phyloP scores from a whole-genome alignment of 805 yeast genomes.

The Vanderwaltozyma tropicalis region DNA sequence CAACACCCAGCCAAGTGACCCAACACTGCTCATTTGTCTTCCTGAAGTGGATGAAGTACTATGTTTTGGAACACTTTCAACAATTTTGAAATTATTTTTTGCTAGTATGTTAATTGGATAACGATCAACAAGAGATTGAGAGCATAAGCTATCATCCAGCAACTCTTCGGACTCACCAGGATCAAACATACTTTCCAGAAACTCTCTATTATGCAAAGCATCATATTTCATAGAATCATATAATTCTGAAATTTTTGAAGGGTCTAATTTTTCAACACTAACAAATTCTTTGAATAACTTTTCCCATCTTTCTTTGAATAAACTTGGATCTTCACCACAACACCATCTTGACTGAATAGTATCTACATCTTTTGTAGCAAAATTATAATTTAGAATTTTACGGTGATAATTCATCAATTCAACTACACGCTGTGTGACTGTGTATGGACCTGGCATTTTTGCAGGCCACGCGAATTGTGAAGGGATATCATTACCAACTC shows the following conservation, averaged over 20 bases:
- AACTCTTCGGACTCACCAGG: conserved; percentile 41
- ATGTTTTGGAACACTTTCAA: conserved; percentile 20
- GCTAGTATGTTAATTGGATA: conserved; percentile 69
- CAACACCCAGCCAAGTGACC: conserved; percentile 67
- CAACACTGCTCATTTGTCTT: conserved; percentile 33
- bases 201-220: conserved; percentile 88
- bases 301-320: conserved; percentile 95
- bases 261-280: conserved; percentile 91
- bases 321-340: conserved; percentile 85
- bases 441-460: conserved; percentile 94
- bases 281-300: conserved; percentile 86
- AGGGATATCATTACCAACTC: conserved; percentile 96
- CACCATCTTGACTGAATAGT: conserved; percentile 81
- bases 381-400: conserved; percentile 72
- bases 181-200: conserved; percentile 71
- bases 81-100: conserved; percentile 63
- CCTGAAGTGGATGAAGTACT: conserved; percentile 7
- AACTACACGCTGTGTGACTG: conserved; percentile 86
- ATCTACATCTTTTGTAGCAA: conserved; percentile 52
- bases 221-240: conserved; percentile 98
- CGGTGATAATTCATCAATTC: conserved; percentile 91
- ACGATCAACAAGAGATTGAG: conserved; percentile 47
- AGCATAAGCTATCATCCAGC: conserved; percentile 20
- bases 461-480: conserved; percentile 98
- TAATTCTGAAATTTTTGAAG: conserved; percentile 89